These are phyloP conservation scores for Clavulina sp. DNA, from an alignment of 768 basidiomycete species.

Conservation along the genomic window DNA sequence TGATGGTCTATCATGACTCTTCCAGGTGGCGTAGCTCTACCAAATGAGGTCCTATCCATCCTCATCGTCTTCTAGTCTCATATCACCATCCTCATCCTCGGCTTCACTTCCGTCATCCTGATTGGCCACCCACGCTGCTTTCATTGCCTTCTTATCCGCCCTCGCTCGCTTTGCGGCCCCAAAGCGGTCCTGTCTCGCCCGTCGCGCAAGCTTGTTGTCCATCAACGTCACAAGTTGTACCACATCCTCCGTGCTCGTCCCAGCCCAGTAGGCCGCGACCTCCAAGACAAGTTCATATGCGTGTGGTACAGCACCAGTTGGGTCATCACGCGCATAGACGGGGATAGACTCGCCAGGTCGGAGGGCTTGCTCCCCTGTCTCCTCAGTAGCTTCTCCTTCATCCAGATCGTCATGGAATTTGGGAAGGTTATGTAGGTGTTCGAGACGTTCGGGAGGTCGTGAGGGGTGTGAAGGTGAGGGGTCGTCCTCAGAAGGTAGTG, in stretches of 20 bases:
- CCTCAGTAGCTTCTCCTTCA: slow-evolving; percentile 22
- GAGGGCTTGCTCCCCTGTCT: slow-evolving; percentile 25
- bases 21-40: background rate
- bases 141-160: slow-evolving; percentile 12
- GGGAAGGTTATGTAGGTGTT: slow-evolving; percentile 1
- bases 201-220: slow-evolving; percentile 42
- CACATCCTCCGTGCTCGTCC: slow-evolving; percentile 36
- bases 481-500: slow-evolving; percentile 6
- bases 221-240: slow-evolving; percentile 40
- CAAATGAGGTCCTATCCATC: background rate
- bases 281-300: slow-evolving; percentile 35
- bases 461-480: slow-evolving; percentile 3
- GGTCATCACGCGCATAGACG: slow-evolving; percentile 49
- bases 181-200: slow-evolving; percentile 25
- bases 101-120: background rate
- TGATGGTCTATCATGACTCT: slow-evolving; percentile 8
- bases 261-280: slow-evolving; percentile 36
- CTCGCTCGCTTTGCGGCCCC: too few species aligned
- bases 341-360: slow-evolving; percentile 25
- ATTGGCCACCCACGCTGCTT: background rate
- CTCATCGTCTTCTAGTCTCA: background rate
- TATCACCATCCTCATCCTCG: background rate
- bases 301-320: slow-evolving; percentile 36
- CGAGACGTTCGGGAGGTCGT: background rate
- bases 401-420: slow-evolving; percentile 5